Base-by-base conservation (phyloP, 2,329 filamentous ascomycete genomes). In the Drechslerella dactyloides region DNA sequence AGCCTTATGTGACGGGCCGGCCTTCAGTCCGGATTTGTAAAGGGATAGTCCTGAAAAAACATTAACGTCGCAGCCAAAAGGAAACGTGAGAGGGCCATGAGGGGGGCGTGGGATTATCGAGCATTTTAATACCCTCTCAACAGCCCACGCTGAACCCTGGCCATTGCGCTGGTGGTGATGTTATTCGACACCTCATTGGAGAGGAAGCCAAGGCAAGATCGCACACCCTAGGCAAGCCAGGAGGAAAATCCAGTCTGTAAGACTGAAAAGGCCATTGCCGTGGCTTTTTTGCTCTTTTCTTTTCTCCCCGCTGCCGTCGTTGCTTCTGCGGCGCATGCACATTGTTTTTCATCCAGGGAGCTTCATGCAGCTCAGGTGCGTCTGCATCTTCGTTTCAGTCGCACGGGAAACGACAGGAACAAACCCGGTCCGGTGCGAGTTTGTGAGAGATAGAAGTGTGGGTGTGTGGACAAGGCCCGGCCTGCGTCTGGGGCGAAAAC, bases 121-220 rank as follows among this genome's bases (percentile, higher is more conserved):
- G 68, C 55, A 59, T 72, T 65, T 72, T 72, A 72, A 72, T 72
- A 72, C 68, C 60, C 68, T 72, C 68, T 65, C 68, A 72, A 61
- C 68, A 54, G 40, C 58, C 51, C 56, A 65, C 55, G 60, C 58
- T 48, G 46, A 58, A 48, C 44, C 44, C 44, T 21, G 19, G 44
- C 21, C 8, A 19, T 17, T 3, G 44, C 19, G 2, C 5, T 23
- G 10, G 5, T 48, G 44, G 33, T 62, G 62, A 54, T 40, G 57
- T 48, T 50, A 58, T 51, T 64, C 59, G 59, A 24, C 42, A 46
- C 65, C 48, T 58, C 58, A 70, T 70, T 63, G 66, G 54, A 60
- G 46, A 30, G 44, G 17, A 55, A 51, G 27, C 21, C 52, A 61
- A 46, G 23, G 40, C 33, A 70, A 58, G 66, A 55, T 40, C 35